A percentile compares a stretch with the other conserved stretches of the same genome.
phyloP scores from a whole-genome alignment of 495 filamentous ascomycete genomes.

The Physcia stellaris region DNA sequence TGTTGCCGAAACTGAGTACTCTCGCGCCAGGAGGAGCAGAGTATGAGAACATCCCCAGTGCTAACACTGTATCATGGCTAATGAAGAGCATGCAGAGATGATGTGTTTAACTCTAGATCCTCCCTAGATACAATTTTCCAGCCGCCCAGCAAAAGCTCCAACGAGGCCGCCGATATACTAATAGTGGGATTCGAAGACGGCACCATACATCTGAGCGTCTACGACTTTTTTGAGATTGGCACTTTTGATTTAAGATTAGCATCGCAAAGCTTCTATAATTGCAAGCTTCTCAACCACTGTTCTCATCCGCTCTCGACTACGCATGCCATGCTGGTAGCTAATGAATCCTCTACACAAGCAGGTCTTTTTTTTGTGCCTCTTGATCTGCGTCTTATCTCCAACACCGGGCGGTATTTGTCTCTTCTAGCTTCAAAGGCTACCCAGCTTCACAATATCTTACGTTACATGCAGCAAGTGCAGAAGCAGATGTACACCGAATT shows the following conservation, averaged over 20 bases:
- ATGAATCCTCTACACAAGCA: constrained; percentile 15
- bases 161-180: constrained; percentile 68
- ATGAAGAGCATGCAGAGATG: constrained; percentile 33
- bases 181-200: constrained; percentile 67
- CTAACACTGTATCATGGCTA: constrained; percentile 1
- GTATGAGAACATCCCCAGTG: constrained; percentile 26
- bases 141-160: constrained; percentile 42
- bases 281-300: constrained; percentile 28
- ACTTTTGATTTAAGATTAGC: constrained; percentile 33
- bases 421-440: constrained; percentile 76
- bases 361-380: constrained; percentile 55
- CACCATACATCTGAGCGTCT: constrained; percentile 69
- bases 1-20: constrained; percentile 65
- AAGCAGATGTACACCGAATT: constrained; percentile 62
- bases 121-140: constrained; percentile 61
- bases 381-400: constrained; percentile 67
- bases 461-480: constrained; percentile 69
- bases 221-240: constrained; percentile 80
- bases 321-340: constrained; percentile 53
- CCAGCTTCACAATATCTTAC: constrained; percentile 68
- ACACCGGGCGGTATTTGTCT: constrained; percentile 66
- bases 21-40: constrained; percentile 46
- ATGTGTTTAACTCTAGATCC: constrained; percentile 56
- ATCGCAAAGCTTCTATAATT: constrained; percentile 11
- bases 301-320: constrained; percentile 64